phyloP scores from a whole-genome alignment of 169 alveolate species.

The Plasmodium malariae region DNA sequence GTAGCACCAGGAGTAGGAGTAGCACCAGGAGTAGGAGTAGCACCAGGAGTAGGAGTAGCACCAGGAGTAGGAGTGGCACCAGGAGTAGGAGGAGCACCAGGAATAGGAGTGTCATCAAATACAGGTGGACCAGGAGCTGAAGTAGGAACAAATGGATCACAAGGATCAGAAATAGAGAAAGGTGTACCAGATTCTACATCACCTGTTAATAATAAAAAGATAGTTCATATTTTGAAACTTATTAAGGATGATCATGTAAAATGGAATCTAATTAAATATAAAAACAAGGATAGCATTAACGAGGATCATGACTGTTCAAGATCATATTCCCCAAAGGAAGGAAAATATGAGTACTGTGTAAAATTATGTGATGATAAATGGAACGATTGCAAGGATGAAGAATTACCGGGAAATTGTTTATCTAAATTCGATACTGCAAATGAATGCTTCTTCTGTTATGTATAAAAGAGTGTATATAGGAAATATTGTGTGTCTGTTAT shows the following conservation, averaged over 20 bases:
- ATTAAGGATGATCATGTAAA: neutral
- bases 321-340: neutral
- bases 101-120: too few species aligned
- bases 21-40: too few species aligned
- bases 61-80: too few species aligned
- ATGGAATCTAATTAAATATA: neutral
- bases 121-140: too few species aligned
- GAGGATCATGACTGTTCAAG: neutral
- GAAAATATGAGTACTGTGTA: neutral
- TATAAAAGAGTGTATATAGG: neutral
- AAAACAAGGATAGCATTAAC: neutral
- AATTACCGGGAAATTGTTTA: neutral
- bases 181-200: too few species aligned
- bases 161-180: too few species aligned
- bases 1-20: too few species aligned
- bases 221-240: conserved; percentile 1
- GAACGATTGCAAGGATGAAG: neutral
- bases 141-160: too few species aligned
- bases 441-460: conserved; percentile 8
- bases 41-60: too few species aligned
- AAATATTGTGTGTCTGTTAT: neutral
- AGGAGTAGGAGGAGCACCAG: too few species aligned
- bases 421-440: neutral
- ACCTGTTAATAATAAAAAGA: too few species aligned
- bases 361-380: neutral